phyloP scores from a whole-genome alignment of 371 early-diverging fungal genomes.

The Mortierella sp. region DNA sequence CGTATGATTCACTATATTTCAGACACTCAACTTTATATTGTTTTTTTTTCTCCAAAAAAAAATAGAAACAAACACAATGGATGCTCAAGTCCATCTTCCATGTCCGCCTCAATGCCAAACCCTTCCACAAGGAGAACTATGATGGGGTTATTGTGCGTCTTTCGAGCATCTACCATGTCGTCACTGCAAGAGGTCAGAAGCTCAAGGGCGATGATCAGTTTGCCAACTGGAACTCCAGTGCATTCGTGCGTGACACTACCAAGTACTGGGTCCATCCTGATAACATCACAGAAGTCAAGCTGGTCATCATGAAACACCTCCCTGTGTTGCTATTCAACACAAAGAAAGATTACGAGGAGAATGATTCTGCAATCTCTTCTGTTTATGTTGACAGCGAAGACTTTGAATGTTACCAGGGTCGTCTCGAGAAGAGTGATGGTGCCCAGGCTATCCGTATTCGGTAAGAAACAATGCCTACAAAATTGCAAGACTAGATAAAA shows the following conservation, averaged over 20 bases:
- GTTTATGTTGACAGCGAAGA: constrained; percentile 97
- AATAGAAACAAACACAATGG: constrained; percentile 87
- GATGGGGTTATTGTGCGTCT: constrained; percentile 92
- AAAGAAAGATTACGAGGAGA: constrained; percentile 77
- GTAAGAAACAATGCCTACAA: constrained; percentile 26
- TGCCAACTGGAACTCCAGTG: constrained; percentile 48
- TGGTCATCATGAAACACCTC: constrained; percentile 93
- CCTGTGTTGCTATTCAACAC: constrained; percentile 96
- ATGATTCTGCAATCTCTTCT: constrained; percentile 95
- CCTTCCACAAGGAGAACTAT: constrained; percentile 93
- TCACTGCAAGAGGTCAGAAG: constrained; percentile 85
- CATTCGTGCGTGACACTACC: constrained; percentile 90
- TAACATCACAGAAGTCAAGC: constrained; percentile 97
- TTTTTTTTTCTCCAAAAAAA: not conserved
- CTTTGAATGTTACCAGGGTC: constrained; percentile 94
- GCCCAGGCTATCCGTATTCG: constrained; percentile 96
- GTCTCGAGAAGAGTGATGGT: constrained; percentile 95
- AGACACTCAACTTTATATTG: not conserved
- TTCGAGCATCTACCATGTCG: constrained; percentile 90
- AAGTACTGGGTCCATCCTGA: constrained; percentile 99
- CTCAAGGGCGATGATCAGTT: constrained; percentile 63
- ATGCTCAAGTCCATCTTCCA: constrained; percentile 91
- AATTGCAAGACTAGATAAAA: not conserved
- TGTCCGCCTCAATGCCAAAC: constrained; percentile 86
- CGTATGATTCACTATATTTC: not conserved